Evolutionary conservation across 2,329 filamentous ascomycete genomes (phyloP).

Genomic region (Xylariaceae sp.): DNA sequence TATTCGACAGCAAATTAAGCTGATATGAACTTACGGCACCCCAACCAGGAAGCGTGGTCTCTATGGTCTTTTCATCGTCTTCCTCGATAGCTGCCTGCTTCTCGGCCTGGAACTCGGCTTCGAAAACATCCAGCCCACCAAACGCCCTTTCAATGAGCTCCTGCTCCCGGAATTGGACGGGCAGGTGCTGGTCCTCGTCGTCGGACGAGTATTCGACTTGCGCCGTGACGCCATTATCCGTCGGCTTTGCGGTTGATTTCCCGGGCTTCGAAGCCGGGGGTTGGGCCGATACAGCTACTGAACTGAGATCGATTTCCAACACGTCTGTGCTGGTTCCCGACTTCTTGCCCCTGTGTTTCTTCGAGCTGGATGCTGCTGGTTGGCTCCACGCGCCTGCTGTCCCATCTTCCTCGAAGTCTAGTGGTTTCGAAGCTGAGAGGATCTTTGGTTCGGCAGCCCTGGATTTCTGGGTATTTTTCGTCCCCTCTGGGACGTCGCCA

Average conservation of each 20-base stretch:
- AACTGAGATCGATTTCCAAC: conserved; percentile 27
- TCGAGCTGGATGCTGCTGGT: conserved; percentile 18
- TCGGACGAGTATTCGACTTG: conserved; percentile 40
- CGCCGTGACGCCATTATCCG: conserved; percentile 26
- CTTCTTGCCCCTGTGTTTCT: conserved; percentile 26
- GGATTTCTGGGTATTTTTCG: conserved; percentile 28
- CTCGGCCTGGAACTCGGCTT: conserved; percentile 68
- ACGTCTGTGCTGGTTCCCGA: conserved; percentile 18
- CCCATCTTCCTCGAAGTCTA: conserved; percentile 13
- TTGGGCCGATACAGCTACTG: conserved; percentile 21
- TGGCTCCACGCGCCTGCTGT: conserved; percentile 30
- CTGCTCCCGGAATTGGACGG: conserved; percentile 54
- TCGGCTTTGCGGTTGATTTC: conserved; percentile 23
- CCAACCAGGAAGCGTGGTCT: conserved; percentile 89
- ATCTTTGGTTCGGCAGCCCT: conserved; percentile 20
- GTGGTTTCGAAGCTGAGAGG: conserved; percentile 18
- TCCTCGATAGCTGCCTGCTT: conserved; percentile 61
- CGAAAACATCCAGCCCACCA: conserved; percentile 77
- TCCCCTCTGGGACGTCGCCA: conserved; percentile 38
- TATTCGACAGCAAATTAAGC: too few relatives aligned
- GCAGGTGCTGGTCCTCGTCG: conserved; percentile 45
- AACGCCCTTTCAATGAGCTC: conserved; percentile 78
- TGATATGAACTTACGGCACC: conserved; percentile 55
- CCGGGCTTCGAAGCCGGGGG: conserved; percentile 19
- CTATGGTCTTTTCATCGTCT: conserved; percentile 74